Percentiles rank a stretch among this genome's conserved stretches.
Evolutionary conservation across 306 rosid species (phyloP).

Genomic region (Cicer yamashitae): DNA sequence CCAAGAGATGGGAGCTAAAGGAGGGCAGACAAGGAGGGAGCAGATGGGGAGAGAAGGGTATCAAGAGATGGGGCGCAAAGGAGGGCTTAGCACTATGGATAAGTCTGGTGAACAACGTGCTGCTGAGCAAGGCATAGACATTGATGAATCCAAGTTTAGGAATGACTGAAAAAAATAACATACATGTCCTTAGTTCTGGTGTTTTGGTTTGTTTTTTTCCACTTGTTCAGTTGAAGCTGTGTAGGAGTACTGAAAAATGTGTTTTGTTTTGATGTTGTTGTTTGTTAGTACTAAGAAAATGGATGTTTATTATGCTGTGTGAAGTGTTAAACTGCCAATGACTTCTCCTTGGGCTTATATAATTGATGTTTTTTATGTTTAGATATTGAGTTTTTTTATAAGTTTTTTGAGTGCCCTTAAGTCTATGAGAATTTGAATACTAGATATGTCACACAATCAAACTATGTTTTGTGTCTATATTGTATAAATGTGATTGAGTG

Average conservation of each 20-base stretch:
- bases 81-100: slow-evolving; percentile 67
- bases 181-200: neutral
- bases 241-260: neutral
- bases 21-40: slow-evolving; percentile 71
- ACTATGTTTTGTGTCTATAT: neutral
- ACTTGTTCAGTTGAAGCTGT: neutral
- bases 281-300: slow-evolving; percentile 4
- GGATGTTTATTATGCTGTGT: neutral
- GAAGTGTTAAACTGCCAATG: neutral
- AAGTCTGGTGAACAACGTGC: slow-evolving; percentile 67
- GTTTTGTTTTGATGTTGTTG: neutral
- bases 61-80: slow-evolving; percentile 75
- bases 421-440: neutral
- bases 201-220: neutral
- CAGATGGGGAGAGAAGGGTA: slow-evolving; percentile 63
- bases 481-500: neutral
- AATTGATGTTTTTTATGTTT: neutral
- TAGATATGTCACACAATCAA: neutral
- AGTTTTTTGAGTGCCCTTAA: neutral
- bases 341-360: neutral
- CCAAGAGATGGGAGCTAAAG: slow-evolving; percentile 62
- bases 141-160: slow-evolving; percentile 61
- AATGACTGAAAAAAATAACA: neutral
- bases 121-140: slow-evolving; percentile 55
- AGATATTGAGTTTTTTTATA: neutral